These are phyloP conservation scores for Gaeumannomyces tritici DNA, from an alignment of 2,329 filamentous ascomycete genomes.

Conservation along the genomic window DNA sequence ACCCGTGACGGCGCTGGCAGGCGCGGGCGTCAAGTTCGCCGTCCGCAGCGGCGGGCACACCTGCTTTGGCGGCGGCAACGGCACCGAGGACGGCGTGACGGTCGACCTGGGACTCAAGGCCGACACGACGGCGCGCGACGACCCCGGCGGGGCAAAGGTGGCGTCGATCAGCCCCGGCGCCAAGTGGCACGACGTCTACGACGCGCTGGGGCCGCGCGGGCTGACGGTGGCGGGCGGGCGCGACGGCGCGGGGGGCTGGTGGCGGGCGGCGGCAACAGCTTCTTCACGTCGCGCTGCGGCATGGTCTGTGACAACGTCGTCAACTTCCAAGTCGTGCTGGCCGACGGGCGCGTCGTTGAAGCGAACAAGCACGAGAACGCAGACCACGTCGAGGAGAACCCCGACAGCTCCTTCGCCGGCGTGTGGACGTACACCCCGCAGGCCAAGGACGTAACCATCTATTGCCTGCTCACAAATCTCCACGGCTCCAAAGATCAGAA, in stretches of 20 bases:
- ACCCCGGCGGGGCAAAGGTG: conserved; percentile 16
- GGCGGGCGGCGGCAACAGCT: conserved; percentile 26
- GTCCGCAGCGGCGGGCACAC: conserved; percentile 28
- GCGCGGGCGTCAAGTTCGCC: conserved; percentile 21
- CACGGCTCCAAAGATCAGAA: background rate
- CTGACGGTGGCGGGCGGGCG: conserved; percentile 23
- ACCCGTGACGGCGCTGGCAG: background rate
- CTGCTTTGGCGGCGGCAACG: conserved; percentile 21
- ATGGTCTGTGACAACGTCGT: conserved; percentile 26
- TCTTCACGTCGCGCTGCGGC: conserved; percentile 16
- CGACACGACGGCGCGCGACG: conserved; percentile 11
- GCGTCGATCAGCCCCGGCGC: conserved; percentile 24
- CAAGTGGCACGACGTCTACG: conserved; percentile 27
- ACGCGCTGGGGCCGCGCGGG: conserved; percentile 19
- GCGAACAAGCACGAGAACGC: conserved; percentile 20
- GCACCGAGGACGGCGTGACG: conserved; percentile 25
- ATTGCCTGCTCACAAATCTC: background rate
- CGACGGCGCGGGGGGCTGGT: conserved; percentile 23
- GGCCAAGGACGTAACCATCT: background rate
- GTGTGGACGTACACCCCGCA: conserved; percentile 3
- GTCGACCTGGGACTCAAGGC: conserved; percentile 25
- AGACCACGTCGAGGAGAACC: conserved; percentile 16
- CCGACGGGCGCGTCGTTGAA: conserved; percentile 24
- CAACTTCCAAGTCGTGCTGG: conserved; percentile 29
- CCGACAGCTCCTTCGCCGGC: conserved; percentile 8